Conservation (phyloP, 129 eudicot species). For the Saussurea involucrata region DNA sequence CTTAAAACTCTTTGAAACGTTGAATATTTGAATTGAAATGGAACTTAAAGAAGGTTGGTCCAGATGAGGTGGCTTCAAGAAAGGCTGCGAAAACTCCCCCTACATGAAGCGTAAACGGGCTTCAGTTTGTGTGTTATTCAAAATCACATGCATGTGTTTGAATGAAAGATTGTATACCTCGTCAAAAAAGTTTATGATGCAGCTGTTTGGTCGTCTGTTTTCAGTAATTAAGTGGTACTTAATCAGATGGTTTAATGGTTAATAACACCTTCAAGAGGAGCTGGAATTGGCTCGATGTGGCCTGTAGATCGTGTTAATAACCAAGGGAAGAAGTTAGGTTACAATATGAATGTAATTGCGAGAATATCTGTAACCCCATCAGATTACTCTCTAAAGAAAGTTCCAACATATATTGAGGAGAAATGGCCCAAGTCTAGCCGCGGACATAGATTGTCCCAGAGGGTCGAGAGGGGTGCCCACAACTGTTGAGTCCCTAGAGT, state of each 20-base stretch:
- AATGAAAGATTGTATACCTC: constrained; percentile 48
- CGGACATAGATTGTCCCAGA: too few species aligned
- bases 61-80: constrained; percentile 89
- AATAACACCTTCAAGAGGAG: constrained; percentile 72
- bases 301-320: constrained; percentile 37
- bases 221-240: constrained; percentile 79
- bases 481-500: neutral
- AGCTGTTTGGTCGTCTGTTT: constrained; percentile 80
- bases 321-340: neutral
- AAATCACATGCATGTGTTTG: neutral
- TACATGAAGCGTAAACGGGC: constrained; percentile 18
- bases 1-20: neutral
- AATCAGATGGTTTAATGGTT: constrained; percentile 77
- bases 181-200: constrained; percentile 89
- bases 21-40: neutral
- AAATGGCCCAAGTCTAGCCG: neutral
- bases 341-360: neutral
- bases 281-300: constrained; percentile 78
- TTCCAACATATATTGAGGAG: neutral
- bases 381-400: neutral
- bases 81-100: constrained; percentile 97
- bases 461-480: neutral
- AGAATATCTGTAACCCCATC: neutral
- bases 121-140: neutral
- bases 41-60: constrained; percentile 59